Conservation (phyloP, 2,329 filamentous ascomycete genomes). For the Ophiocordyceps camponoti-floridani region DNA sequence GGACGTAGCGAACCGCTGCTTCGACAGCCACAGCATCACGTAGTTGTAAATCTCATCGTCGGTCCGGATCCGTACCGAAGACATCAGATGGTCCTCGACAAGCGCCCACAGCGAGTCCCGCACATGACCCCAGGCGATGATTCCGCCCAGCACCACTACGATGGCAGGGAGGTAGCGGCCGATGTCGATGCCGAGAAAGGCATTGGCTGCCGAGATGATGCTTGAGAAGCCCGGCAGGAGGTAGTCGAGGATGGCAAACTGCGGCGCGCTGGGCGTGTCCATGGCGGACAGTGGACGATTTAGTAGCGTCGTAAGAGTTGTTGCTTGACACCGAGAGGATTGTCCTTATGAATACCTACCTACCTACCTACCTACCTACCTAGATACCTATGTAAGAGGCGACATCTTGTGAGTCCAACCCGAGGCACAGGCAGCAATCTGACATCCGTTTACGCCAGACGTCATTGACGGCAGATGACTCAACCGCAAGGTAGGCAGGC, state of each 20-base stretch:
- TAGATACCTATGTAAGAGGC: not conserved
- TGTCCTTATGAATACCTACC: not conserved
- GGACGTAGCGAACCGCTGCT: conserved; percentile 39
- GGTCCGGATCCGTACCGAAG: conserved; percentile 44
- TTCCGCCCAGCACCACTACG: conserved; percentile 27
- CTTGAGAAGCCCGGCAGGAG: conserved; percentile 49
- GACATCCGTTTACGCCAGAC: too few relatives aligned
- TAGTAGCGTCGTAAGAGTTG: not conserved
- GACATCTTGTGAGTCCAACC: not conserved
- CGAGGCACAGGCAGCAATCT: too few relatives aligned
- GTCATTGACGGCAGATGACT: too few relatives aligned
- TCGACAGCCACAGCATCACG: conserved; percentile 50
- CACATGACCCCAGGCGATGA: conserved; percentile 35
- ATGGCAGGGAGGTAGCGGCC: conserved; percentile 43
- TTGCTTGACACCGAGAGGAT: too few relatives aligned
- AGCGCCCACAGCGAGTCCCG: conserved; percentile 26
- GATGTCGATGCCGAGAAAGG: conserved; percentile 42
- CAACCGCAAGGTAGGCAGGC: too few relatives aligned
- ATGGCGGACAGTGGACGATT: not conserved
- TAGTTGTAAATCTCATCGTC: conserved; percentile 61
- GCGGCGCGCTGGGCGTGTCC: not conserved
- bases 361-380: too few relatives aligned
- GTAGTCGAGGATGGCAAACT: conserved; percentile 34
- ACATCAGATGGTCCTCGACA: conserved; percentile 40
- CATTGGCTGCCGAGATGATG: conserved; percentile 31